Conservation (phyloP, 176 grass and related monocot genomes). For the Avena insularis region DNA sequence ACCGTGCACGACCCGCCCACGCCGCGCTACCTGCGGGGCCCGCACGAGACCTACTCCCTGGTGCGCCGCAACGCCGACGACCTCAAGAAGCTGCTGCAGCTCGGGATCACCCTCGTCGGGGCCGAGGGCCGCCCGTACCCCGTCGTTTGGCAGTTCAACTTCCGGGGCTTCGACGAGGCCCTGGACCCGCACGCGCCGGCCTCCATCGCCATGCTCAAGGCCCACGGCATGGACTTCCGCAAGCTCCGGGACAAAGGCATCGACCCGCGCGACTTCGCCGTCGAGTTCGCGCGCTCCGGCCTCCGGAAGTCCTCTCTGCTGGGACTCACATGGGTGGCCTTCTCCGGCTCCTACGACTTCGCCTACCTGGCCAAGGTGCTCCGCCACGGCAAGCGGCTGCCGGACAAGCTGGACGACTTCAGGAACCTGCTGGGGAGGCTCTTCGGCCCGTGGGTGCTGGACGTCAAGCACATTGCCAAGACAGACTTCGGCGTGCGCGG, state of each 20-base stretch:
- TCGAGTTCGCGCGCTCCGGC: constrained; percentile 18
- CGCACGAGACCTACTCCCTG: constrained; percentile 38
- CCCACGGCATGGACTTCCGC: constrained; percentile 46
- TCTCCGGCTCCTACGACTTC: constrained; percentile 58
- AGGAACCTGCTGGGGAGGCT: not conserved
- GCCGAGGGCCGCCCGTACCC: not conserved
- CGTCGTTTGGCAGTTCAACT: constrained; percentile 57
- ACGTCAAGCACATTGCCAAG: constrained; percentile 49
- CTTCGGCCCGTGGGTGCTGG: constrained; percentile 41
- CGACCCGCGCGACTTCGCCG: constrained; percentile 6
- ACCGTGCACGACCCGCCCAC: constrained; percentile 27
- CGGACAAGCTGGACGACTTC: constrained; percentile 43
- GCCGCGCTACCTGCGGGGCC: constrained; percentile 34
- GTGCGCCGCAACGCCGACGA: constrained; percentile 44
- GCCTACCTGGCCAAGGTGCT: constrained; percentile 49
- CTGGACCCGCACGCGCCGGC: constrained; percentile 22
- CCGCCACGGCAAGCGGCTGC: not conserved
- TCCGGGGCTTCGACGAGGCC: constrained; percentile 41
- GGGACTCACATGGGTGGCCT: constrained; percentile 12
- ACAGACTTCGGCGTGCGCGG: constrained; percentile 5
- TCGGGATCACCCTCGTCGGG: constrained; percentile 38
- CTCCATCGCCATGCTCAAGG: constrained; percentile 44
- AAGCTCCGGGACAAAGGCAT: not conserved
- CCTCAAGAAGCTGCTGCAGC: constrained; percentile 46
- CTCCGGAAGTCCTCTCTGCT: not conserved